Conservation (phyloP, 2,329 filamentous ascomycete genomes). For the Nannizzia gypsea region DNA sequence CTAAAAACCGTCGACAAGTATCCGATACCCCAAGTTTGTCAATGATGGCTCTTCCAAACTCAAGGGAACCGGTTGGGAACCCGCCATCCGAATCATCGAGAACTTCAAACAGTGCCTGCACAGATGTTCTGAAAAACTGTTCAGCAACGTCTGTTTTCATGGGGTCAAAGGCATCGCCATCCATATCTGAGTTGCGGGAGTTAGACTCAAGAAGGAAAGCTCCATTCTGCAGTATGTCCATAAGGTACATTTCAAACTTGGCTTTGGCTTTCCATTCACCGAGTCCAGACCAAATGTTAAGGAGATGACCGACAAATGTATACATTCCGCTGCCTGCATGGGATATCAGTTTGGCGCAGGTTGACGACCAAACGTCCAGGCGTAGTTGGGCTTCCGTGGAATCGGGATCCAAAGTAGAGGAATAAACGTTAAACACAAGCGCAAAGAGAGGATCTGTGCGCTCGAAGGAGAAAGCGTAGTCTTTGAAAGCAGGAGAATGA, state of each 20-base stretch:
- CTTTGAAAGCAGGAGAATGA: conserved; percentile 53
- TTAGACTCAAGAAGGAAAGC: conserved; percentile 81
- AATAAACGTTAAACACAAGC: conserved; percentile 79
- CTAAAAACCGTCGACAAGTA: conserved; percentile 60
- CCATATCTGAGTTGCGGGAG: conserved; percentile 58
- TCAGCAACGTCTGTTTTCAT: conserved; percentile 74
- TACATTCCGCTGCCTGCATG: conserved; percentile 65
- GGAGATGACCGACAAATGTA: conserved; percentile 67
- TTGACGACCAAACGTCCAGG: conserved; percentile 77
- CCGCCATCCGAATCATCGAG: conserved; percentile 79
- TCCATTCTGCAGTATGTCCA: conserved; percentile 87
- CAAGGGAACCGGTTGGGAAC: conserved; percentile 73
- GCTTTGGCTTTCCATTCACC: conserved; percentile 80
- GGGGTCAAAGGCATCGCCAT: conserved; percentile 52
- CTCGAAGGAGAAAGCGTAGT: conserved; percentile 78
- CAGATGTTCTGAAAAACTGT: conserved; percentile 75
- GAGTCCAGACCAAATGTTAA: conserved; percentile 79
- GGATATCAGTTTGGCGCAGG: conserved; percentile 70
- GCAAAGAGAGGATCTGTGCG: conserved; percentile 75
- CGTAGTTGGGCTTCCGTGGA: conserved; percentile 68
- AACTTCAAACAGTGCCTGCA: conserved; percentile 70
- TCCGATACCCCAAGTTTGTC: conserved; percentile 59
- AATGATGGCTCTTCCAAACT: conserved; percentile 73
- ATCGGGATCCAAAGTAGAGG: conserved; percentile 69
- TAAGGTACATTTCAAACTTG: conserved; percentile 86